Percentiles rank a stretch among this genome's conserved stretches.
Evolutionary conservation across 805 yeast genomes (phyloP).

Genomic region (Starmerella tilneyi): DNA sequence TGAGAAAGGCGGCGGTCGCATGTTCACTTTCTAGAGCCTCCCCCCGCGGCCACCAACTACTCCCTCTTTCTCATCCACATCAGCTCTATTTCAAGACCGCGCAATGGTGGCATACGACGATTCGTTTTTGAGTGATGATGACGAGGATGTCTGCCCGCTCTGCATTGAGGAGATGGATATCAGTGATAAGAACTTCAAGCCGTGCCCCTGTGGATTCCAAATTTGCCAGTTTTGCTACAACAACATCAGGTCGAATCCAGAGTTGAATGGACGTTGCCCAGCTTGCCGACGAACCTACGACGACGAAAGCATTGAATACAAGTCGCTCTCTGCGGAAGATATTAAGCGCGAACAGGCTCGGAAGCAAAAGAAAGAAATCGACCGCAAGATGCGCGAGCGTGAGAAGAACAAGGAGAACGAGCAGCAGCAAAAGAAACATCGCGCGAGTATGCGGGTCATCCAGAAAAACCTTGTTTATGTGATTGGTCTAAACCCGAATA

Average conservation of each 20-base stretch:
- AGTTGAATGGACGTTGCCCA: constrained; percentile 91
- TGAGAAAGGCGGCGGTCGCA: too few relatives aligned
- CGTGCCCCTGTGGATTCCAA: constrained; percentile 99
- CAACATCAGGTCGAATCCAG: constrained; percentile 90
- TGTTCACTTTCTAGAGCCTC: too few relatives aligned
- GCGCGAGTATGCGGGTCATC: constrained; percentile 96
- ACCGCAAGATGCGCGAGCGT: constrained; percentile 68
- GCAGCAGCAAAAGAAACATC: constrained; percentile 58
- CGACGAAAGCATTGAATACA: constrained; percentile 85
- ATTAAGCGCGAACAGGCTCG: constrained; percentile 70
- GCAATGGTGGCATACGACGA: constrained; percentile 34
- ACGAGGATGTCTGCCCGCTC: constrained; percentile 75
- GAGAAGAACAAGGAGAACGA: constrained; percentile 80
- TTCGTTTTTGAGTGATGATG: constrained; percentile 59
- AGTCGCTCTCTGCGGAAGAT: constrained; percentile 74
- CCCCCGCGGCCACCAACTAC: too few relatives aligned
- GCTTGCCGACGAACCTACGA: constrained; percentile 93
- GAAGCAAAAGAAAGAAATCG: constrained; percentile 67
- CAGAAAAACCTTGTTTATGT: constrained; percentile 95
- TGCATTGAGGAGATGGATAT: constrained; percentile 98
- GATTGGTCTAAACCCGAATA: constrained; percentile 82
- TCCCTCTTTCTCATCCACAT: background rate
- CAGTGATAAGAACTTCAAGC: constrained; percentile 90
- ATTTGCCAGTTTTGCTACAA: constrained; percentile 97
- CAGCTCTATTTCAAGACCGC: background rate